Evolutionary conservation across 805 yeast species (phyloP), one percentile per base, ranked within the genome.

Genomic region (Nakazawaea wyomingensis): DNA sequence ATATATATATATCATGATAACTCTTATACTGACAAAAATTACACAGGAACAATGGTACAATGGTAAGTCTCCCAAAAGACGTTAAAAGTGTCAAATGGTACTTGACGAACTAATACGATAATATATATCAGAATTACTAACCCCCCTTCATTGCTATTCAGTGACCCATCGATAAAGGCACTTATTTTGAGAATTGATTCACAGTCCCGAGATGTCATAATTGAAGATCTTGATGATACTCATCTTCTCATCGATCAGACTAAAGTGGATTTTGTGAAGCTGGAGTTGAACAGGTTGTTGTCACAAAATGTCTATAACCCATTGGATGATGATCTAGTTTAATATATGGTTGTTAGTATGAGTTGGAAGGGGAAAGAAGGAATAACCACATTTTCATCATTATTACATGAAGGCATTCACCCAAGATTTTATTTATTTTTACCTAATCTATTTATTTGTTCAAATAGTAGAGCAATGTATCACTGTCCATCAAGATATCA

Each of bases 131-230:
- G n/a, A n/a, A n/a, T n/a, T n/a, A n/a, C n/a, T n/a, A n/a, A n/a
- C n/a, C n/a, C n/a, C n/a, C n/a, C n/a, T n/a, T n/a, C n/a, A n/a
- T n/a, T n/a, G n/a, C n/a, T n/a, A n/a, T n/a, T 11, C n/a, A 58
- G 97, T 60, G 99, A 91, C 59, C 98, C 99, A 1, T 87, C 97
- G 1, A 89, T 91, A 49, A 75, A 80, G 49, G 96, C 98, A 0
- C 68, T 91, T 38, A 86, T 91, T 2, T 64, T 91, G 18, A 84
- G 81, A 57, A 84, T 91, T 34, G 98, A 93, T 60, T 66, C 87
- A 0, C 76, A 78, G 21, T 65, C 72, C 29, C 83, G 86, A 46
- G 95, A 89, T 51, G 82, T 93, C 2, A 59, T 62, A 14, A 62
- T 60, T n/a, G 80, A 83, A 61, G 98, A 93, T 53, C 71, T 91